Evolutionary conservation across 139 green algal species (phyloP).

Genomic region (Mesotaenium endlicherianum): DNA sequence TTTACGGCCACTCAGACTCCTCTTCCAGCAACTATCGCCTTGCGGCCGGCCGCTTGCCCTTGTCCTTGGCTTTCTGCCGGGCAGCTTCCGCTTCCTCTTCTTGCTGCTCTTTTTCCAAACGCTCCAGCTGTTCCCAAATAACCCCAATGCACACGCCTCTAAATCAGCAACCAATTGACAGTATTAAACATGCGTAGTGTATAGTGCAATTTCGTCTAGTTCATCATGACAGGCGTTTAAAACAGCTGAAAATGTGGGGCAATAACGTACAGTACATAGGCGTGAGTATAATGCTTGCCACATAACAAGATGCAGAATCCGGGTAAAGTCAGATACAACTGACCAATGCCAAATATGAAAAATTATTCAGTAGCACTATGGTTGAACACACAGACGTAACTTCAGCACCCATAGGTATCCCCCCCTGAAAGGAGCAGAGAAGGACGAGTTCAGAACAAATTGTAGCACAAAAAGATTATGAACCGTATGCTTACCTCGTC

Average conservation of each 20-base stretch:
- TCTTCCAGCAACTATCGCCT: neutral
- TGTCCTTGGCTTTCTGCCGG: constrained; percentile 22
- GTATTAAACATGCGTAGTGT: too few relatives aligned
- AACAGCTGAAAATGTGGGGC: neutral
- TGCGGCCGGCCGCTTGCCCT: neutral
- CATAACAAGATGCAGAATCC: neutral
- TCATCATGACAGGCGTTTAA: neutral
- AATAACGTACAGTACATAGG: neutral
- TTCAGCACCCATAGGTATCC: neutral
- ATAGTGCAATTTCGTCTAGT: too few relatives aligned
- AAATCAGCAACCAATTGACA: neutral
- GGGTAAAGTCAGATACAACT: neutral
- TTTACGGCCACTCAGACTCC: too few relatives aligned
- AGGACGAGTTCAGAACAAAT: neutral
- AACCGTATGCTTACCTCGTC: constrained; percentile 23
- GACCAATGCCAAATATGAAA: neutral
- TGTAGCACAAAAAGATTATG: neutral
- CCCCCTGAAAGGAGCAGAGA: too few relatives aligned
- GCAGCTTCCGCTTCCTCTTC: constrained; percentile 29
- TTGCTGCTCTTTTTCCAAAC: constrained; percentile 28
- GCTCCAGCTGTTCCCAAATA: constrained; percentile 33
- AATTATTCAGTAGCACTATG: neutral
- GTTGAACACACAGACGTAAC: neutral
- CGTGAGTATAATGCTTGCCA: neutral
- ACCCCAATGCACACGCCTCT: neutral